phyloP scores from a whole-genome alignment of 345 rosid species.

The Rubroshorea leprosula region DNA sequence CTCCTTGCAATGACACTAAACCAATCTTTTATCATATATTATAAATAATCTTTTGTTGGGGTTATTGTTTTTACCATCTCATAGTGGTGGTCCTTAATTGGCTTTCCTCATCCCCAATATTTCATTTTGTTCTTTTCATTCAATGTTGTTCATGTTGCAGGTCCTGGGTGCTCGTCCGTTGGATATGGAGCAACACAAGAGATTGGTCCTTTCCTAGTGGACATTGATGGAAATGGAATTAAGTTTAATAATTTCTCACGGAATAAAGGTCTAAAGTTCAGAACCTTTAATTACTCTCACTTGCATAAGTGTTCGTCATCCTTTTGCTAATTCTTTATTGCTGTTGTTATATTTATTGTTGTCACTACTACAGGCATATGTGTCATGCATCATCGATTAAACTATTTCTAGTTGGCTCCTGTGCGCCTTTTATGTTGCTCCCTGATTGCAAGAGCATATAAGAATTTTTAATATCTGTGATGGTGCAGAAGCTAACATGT shows the following conservation, averaged over 20 bases:
- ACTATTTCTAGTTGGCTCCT: slow-evolving; percentile 10
- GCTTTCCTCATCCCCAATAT: no score
- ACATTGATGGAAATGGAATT: slow-evolving; percentile 47
- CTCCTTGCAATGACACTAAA: neutral
- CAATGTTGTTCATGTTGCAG: slow-evolving; percentile 48
- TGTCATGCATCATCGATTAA: neutral
- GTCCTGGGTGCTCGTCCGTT: slow-evolving; percentile 97
- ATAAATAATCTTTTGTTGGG: no score
- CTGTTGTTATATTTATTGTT: neutral
- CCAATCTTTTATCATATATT: slow-evolving; percentile 12
- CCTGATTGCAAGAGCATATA: slow-evolving; percentile 4
- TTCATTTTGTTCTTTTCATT: no score
- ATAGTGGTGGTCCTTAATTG: no score
- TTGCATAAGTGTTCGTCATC: neutral
- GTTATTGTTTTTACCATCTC: no score
- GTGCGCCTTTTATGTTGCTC: slow-evolving; percentile 12
- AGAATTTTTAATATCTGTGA: slow-evolving; percentile 20
- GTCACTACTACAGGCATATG: neutral
- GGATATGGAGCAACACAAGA: slow-evolving; percentile 98
- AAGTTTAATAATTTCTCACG: slow-evolving; percentile 65
- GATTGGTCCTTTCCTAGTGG: slow-evolving; percentile 92
- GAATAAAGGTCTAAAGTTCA: slow-evolving; percentile 53
- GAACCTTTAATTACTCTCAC: neutral
- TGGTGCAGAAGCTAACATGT: slow-evolving; percentile 80
- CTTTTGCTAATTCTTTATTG: neutral